Evolutionary conservation across 768 basidiomycete species (phyloP).

Genomic region (Crepidotus variabilis): DNA sequence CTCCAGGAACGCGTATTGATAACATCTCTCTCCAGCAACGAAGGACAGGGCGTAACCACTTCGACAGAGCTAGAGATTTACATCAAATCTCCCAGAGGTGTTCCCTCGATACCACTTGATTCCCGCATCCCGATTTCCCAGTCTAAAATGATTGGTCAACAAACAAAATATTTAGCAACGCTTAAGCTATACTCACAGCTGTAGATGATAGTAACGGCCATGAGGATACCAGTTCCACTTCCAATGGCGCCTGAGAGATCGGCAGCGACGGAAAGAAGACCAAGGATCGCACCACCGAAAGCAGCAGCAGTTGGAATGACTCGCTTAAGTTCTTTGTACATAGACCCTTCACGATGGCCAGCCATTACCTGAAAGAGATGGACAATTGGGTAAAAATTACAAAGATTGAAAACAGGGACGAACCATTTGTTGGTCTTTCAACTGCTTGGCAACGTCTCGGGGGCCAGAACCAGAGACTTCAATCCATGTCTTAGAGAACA

Average conservation of each 20-base stretch:
- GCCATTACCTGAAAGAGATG: conserved; percentile 72
- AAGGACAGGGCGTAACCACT: too few relatives aligned
- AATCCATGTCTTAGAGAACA: conserved; percentile 99
- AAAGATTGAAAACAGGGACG: too few relatives aligned
- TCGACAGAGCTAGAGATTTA: conserved; percentile 28
- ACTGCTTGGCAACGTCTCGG: conserved; percentile 93
- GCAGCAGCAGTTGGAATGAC: conserved; percentile 98
- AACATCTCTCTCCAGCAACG: too few relatives aligned
- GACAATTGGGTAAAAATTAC: too few relatives aligned
- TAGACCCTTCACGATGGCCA: conserved; percentile 91
- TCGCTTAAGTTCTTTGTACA: conserved; percentile 99
- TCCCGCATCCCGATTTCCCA: conserved; percentile 96
- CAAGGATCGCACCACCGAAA: conserved; percentile 96
- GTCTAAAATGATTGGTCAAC: conserved; percentile 40
- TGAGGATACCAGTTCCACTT: conserved; percentile 92
- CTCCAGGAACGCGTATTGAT: too few relatives aligned
- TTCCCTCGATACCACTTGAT: conserved; percentile 80
- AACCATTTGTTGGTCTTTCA: conserved; percentile 98
- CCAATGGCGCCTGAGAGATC: conserved; percentile 97
- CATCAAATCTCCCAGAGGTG: conserved; percentile 73
- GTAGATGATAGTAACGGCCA: conserved; percentile 98
- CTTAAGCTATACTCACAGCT: conserved; percentile 56
- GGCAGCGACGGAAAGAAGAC: conserved; percentile 84
- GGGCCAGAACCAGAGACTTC: conserved; percentile 97
- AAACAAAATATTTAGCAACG: not conserved